Evolutionary conservation across 768 basidiomycete genomes (phyloP).

Genomic region (Tylopilus sp.): DNA sequence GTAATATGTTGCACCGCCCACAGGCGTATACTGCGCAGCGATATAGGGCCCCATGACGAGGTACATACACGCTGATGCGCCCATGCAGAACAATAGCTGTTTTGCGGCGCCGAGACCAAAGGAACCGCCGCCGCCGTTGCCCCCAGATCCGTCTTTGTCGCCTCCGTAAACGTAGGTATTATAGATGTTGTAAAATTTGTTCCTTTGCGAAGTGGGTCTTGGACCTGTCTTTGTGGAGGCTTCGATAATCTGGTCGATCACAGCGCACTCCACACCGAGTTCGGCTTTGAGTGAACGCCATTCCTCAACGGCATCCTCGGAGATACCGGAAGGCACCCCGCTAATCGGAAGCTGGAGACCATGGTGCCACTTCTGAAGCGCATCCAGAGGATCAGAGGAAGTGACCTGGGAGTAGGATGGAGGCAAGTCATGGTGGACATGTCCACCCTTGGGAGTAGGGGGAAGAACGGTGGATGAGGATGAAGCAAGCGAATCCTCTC

Average conservation of each 20-base stretch:
- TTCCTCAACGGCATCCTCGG: slow-evolving; percentile 65
- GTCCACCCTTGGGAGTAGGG: slow-evolving; percentile 58
- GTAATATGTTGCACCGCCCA: slow-evolving; percentile 70
- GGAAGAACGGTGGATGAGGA: slow-evolving; percentile 73
- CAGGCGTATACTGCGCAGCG: slow-evolving; percentile 50
- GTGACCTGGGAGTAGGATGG: slow-evolving; percentile 70
- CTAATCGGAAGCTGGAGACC: slow-evolving; percentile 49
- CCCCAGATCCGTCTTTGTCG: slow-evolving; percentile 36
- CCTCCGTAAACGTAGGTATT: slow-evolving; percentile 63
- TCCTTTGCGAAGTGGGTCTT: slow-evolving; percentile 36
- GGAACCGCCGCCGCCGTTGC: slow-evolving; percentile 14
- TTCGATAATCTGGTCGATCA: slow-evolving; percentile 68
- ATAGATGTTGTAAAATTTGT: slow-evolving; percentile 82
- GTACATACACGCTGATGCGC: slow-evolving; percentile 59
- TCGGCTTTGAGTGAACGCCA: slow-evolving; percentile 81
- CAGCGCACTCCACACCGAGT: slow-evolving; percentile 70
- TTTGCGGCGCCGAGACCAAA: slow-evolving; percentile 36
- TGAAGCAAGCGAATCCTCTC: slow-evolving; percentile 60
- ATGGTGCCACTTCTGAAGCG: slow-evolving; percentile 68
- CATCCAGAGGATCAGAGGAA: slow-evolving; percentile 49
- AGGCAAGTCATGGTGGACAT: slow-evolving; percentile 50
- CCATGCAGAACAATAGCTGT: slow-evolving; percentile 56
- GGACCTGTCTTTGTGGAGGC: slow-evolving; percentile 34
- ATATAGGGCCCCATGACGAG: slow-evolving; percentile 59
- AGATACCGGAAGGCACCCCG: slow-evolving; percentile 49